A percentile compares a stretch with the other conserved stretches of the same genome.
Evolutionary conservation across 164 flowering plant species (phyloP).

Genomic region (Macadamia integrifolia): DNA sequence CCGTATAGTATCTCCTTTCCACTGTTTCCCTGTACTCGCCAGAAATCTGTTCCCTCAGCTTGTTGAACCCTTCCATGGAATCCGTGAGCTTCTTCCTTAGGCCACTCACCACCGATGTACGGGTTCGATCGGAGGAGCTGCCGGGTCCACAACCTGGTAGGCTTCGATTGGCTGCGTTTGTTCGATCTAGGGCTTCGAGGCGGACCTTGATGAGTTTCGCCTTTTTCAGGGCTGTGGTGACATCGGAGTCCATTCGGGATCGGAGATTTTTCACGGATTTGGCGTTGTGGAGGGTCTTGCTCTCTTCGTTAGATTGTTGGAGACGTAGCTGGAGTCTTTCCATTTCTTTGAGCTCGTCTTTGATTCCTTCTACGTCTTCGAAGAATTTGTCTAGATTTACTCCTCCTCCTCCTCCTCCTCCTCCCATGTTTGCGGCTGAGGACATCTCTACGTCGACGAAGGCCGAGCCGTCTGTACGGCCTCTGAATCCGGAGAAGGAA

Average conservation of each 20-base stretch:
- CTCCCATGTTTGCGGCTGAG: too few relatives aligned
- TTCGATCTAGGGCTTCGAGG: constrained; percentile 29
- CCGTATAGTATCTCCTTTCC: constrained; percentile 23
- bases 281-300: constrained; percentile 33
- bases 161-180: constrained; percentile 31
- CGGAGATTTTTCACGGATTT: constrained; percentile 29
- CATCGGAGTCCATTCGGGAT: constrained; percentile 26
- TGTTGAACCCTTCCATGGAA: constrained; percentile 22
- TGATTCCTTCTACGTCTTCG: too few relatives aligned
- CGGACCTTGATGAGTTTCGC: constrained; percentile 30
- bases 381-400: too few relatives aligned
- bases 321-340: too few relatives aligned
- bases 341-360: too few relatives aligned
- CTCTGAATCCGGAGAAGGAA: too few relatives aligned
- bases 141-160: constrained; percentile 34
- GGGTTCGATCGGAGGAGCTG: constrained; percentile 32
- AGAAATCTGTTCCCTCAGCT: constrained; percentile 15
- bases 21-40: constrained; percentile 29
- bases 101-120: constrained; percentile 26
- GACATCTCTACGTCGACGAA: too few relatives aligned
- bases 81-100: constrained; percentile 26
- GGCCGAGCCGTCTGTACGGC: too few relatives aligned
- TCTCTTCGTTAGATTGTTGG: too few relatives aligned
- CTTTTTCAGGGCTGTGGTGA: constrained; percentile 16
- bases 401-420: too few relatives aligned